Percentiles rank a stretch among this genome's conserved stretches.
phyloP scores from a whole-genome alignment of 768 basidiomycete genomes.

The Kwoniella sp. region DNA sequence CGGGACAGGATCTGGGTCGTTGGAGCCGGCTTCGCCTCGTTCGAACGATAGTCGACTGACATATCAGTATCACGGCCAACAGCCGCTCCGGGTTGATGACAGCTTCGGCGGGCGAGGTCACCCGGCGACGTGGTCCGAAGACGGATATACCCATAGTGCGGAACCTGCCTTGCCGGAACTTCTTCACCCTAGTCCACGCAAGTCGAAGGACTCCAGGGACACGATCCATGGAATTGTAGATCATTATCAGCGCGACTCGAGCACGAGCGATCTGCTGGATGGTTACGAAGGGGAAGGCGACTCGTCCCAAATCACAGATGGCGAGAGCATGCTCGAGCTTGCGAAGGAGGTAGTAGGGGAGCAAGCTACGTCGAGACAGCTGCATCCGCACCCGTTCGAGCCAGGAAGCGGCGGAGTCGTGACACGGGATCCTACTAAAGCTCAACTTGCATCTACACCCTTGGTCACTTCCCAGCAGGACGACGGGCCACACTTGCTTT shows the following conservation, averaged over 20 bases:
- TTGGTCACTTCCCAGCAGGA: too few species aligned
- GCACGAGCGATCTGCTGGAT: neutral
- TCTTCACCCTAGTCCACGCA: constrained; percentile 2
- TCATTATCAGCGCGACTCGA: constrained; percentile 14
- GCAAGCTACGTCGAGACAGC: too few species aligned
- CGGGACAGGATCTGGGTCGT: too few species aligned
- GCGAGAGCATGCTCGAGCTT: neutral
- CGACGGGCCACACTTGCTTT: too few species aligned
- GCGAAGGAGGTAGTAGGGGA: neutral
- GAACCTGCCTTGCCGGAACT: too few species aligned
- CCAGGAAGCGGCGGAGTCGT: too few species aligned
- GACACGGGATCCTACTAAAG: too few species aligned
- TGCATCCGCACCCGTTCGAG: too few species aligned
- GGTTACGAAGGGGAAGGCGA: neutral
- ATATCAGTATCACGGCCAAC: too few species aligned
- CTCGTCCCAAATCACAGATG: neutral
- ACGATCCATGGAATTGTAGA: constrained; percentile 18
- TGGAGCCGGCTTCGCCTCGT: constrained; percentile 3
- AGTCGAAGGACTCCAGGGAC: constrained; percentile 4
- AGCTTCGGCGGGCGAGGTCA: neutral
- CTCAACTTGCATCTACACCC: too few species aligned
- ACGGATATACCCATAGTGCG: neutral
- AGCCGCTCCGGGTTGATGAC: too few species aligned
- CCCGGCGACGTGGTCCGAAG: neutral
- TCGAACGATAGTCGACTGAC: too few species aligned